A percentile compares a stretch with the other conserved stretches of the same genome.
Evolutionary conservation across 2,329 filamentous ascomycete genomes (phyloP).

Genomic region (Scleromitrula shiraiana): DNA sequence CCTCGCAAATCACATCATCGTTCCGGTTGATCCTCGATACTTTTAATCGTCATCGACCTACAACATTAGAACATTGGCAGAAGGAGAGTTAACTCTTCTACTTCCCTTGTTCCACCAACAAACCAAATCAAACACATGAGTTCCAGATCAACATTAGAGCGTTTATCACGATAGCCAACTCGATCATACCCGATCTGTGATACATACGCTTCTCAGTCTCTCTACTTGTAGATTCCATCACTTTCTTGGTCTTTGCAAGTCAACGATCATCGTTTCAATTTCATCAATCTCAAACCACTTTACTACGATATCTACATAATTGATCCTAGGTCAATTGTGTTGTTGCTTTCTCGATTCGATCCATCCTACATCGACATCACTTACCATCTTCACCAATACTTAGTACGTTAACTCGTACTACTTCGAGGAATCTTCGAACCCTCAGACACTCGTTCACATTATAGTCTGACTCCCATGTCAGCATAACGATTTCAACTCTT

Average conservation of each 20-base stretch:
- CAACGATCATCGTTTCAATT: conserved; percentile 3
- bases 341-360: conserved; percentile 17
- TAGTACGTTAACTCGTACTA: conserved; percentile 5
- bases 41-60: conserved; percentile 2
- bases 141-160: conserved; percentile 32
- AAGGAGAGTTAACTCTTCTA: conserved; percentile 43
- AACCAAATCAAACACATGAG: conserved; percentile 34
- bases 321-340: conserved; percentile 17
- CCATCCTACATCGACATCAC: conserved; percentile 18
- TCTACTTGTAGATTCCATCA: conserved; percentile 3
- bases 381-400: conserved; percentile 5
- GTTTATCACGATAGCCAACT: conserved; percentile 32
- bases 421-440: conserved; percentile 17
- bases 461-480: conserved; percentile 28
- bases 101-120: conserved; percentile 35
- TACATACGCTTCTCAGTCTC: conserved; percentile 7
- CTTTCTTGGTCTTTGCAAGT: conserved; percentile 3
- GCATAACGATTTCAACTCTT: conserved; percentile 30
- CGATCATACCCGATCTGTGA: conserved; percentile 18
- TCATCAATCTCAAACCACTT: not conserved
- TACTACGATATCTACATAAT: conserved; percentile 7
- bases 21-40: too few species aligned
- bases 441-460: conserved; percentile 26
- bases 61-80: conserved; percentile 19
- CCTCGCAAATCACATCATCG: not conserved